Evolutionary conservation across 495 filamentous ascomycete species (phyloP).

Genomic region (Aspergillus indologenus): DNA sequence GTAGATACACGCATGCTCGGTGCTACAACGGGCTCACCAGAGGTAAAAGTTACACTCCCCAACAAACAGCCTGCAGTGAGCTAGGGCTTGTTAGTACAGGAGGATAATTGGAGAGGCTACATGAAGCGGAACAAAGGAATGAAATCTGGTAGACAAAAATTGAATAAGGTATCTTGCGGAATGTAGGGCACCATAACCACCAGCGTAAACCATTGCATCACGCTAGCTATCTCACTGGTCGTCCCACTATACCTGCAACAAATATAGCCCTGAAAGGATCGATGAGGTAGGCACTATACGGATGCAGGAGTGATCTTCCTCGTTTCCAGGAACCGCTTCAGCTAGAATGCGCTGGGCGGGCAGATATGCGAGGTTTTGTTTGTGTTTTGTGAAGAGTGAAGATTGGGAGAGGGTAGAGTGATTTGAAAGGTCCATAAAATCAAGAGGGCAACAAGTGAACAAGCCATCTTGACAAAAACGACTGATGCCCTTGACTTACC

Average conservation of each 20-base stretch:
- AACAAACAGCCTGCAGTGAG: constrained; percentile 49
- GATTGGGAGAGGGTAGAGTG: neutral
- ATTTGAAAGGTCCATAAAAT: neutral
- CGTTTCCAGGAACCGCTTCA: constrained; percentile 97
- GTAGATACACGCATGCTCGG: constrained; percentile 13
- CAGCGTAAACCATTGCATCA: constrained; percentile 59
- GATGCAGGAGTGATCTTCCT: constrained; percentile 93
- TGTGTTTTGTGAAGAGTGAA: neutral
- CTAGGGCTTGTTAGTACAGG: constrained; percentile 46
- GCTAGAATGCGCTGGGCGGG: constrained; percentile 80
- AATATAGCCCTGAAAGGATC: constrained; percentile 62
- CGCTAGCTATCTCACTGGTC: constrained; percentile 77
- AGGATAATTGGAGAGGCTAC: constrained; percentile 13
- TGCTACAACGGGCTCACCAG: constrained; percentile 36
- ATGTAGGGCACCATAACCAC: constrained; percentile 94
- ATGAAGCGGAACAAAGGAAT: constrained; percentile 22
- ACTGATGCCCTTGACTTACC: constrained; percentile 49
- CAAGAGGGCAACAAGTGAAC: neutral
- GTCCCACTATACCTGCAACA: constrained; percentile 89
- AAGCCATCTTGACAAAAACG: no score
- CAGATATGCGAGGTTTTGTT: constrained; percentile 80
- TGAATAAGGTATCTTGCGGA: constrained; percentile 25
- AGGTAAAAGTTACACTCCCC: constrained; percentile 52
- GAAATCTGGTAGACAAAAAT: constrained; percentile 15
- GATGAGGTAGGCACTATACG: constrained; percentile 70